These are phyloP conservation scores for Ganoderma multipileum DNA, from an alignment of 1,284 basidiomycete species.

Conservation along the genomic window DNA sequence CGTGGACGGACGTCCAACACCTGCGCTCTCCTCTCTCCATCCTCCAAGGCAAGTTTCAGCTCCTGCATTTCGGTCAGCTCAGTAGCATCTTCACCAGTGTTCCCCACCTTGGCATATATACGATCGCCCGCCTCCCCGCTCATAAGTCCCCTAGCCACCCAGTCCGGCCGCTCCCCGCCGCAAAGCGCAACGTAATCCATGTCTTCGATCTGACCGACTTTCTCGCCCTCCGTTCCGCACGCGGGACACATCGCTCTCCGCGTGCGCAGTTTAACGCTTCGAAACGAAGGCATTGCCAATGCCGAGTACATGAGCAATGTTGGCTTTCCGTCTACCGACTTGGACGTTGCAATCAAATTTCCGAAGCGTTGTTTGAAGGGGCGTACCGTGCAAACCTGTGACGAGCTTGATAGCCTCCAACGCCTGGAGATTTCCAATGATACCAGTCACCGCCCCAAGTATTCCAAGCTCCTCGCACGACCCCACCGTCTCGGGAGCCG, in stretches of 20 bases:
- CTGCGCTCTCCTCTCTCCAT: slow-evolving; percentile 37
- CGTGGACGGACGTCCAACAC: slow-evolving; percentile 87
- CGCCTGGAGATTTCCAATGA: slow-evolving; percentile 93
- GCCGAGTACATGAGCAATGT: slow-evolving; percentile 79
- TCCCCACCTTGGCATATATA: slow-evolving; percentile 55
- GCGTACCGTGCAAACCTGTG: slow-evolving; percentile 73
- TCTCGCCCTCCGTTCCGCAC: slow-evolving; percentile 59
- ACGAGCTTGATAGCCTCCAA: slow-evolving; percentile 89
- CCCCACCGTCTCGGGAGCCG: slow-evolving; percentile 66
- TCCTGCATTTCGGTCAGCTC: slow-evolving; percentile 42
- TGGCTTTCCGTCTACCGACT: slow-evolving; percentile 58
- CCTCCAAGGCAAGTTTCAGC: slow-evolving; percentile 47
- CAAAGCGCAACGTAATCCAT: slow-evolving; percentile 84
- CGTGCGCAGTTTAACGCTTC: slow-evolving; percentile 80
- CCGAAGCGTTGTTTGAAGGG: neutral
- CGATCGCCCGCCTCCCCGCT: slow-evolving; percentile 48
- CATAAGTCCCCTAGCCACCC: slow-evolving; percentile 59
- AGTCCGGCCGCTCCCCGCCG: slow-evolving; percentile 71
- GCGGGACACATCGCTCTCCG: slow-evolving; percentile 68
- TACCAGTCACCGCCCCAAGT: slow-evolving; percentile 88
- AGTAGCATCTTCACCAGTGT: neutral
- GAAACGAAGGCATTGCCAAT: slow-evolving; percentile 74
- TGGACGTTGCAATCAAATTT: neutral
- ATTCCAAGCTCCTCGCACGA: slow-evolving; percentile 94
- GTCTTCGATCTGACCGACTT: slow-evolving; percentile 52